Base-by-base conservation (phyloP, 208 protist genomes). In the Leishmania arabica region DNA sequence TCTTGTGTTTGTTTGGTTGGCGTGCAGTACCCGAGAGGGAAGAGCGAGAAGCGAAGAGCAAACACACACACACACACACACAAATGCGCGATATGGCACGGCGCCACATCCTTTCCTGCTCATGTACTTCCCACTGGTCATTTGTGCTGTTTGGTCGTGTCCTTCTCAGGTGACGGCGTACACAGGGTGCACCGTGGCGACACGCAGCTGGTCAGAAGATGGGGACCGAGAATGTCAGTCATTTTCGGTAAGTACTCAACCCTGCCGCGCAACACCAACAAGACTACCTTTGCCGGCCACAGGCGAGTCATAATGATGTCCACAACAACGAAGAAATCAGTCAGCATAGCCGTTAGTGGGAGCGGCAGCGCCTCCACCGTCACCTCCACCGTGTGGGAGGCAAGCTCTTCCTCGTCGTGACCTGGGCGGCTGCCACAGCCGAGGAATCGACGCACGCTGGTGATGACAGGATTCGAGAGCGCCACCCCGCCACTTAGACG, bases 331-430 rank as follows among this genome's bases (percentile, higher is more conserved):
- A 91, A 68, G 84, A 94, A 97, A 78, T 97, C 93, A 3, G 88
- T 79, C 37, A 95, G 78, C 77, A 95, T 84, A 42, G 75, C 78
- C 15, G 68, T 77, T 7, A 95, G 79, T 11, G 85, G 78, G 19
- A 95, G 75, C 9, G 91, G 93, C 77, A 88, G 76, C 34, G 88
- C 74, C 24, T 86, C 65, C 15, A 94, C 84, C 19, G 84, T 89
- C 53, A 94, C 68, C 74, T 97, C 93, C 34, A 97, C 90, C 64
- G 91, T 97, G 74, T 85, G 79, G n/a, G 90, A 92, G n/a, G 84
- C 73, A 7, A 82, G 51, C 60, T 84, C 85, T 73, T 80, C 56
- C 72, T 76, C 77, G 54, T 84, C 31, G 34, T 31, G 2, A 53
- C 75, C 80, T 11, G 56, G 58, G 13, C 76, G 8, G 75, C 77